phyloP scores from a whole-genome alignment of 2,329 filamentous ascomycete genomes.

The Volutella citrinella region DNA sequence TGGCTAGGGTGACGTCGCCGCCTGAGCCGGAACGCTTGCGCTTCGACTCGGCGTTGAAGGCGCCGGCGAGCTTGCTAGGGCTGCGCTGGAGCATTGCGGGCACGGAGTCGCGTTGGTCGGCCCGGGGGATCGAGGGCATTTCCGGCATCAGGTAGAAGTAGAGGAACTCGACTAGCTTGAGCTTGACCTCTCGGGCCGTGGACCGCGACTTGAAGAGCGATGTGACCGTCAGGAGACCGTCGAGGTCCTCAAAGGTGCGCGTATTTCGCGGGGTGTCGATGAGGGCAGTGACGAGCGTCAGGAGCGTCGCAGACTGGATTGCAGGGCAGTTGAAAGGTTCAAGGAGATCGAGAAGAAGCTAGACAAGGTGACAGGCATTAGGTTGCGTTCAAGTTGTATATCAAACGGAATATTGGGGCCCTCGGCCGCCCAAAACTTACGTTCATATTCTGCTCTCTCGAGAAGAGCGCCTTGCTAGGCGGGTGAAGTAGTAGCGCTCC shows the following conservation, averaged over 20 bases:
- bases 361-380: no score
- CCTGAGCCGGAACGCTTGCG: slow-evolving; percentile 33
- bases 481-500: slow-evolving; percentile 86
- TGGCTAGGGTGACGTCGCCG: slow-evolving; percentile 52
- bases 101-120: slow-evolving; percentile 42
- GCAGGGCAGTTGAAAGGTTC: slow-evolving; percentile 88
- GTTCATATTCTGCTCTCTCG: slow-evolving; percentile 92
- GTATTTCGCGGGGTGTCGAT: slow-evolving; percentile 85
- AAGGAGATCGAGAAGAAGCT: slow-evolving; percentile 89
- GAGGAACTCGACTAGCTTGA: slow-evolving; percentile 94
- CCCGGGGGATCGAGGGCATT: slow-evolving; percentile 55
- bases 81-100: slow-evolving; percentile 60
- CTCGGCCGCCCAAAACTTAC: no score
- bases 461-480: slow-evolving; percentile 82
- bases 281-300: slow-evolving; percentile 85
- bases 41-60: slow-evolving; percentile 41
- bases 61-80: slow-evolving; percentile 64
- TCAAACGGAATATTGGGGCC: no score
- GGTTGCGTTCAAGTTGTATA: no score
- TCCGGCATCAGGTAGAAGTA: slow-evolving; percentile 99
- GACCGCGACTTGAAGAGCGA: slow-evolving; percentile 87
- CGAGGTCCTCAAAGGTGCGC: slow-evolving; percentile 85
- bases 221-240: slow-evolving; percentile 87
- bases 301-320: slow-evolving; percentile 85
- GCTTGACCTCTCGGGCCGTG: slow-evolving; percentile 84